Evolutionary conservation across 176 grass and related monocot genomes (phyloP).

Genomic region (Oryza coarctata): DNA sequence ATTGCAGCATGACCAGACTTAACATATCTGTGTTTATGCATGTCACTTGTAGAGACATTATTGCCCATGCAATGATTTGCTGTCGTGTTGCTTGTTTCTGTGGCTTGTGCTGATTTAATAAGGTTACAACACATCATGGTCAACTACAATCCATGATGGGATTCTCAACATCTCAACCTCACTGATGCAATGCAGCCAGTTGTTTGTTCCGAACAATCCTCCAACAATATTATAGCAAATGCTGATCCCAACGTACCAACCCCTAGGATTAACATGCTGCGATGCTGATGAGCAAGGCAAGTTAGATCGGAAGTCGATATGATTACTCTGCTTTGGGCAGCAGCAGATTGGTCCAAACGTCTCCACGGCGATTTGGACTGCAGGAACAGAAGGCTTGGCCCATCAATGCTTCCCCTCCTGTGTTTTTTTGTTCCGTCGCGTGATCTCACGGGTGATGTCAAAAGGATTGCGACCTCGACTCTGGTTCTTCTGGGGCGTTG

Average conservation of each 20-base stretch:
- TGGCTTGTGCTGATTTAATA: background rate
- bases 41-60: background rate
- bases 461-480: background rate
- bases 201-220: background rate
- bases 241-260: background rate
- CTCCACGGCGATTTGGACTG: constrained; percentile 32
- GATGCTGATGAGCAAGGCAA: background rate
- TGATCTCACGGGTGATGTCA: constrained; percentile 60
- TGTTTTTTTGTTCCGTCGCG: background rate
- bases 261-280: background rate
- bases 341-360: background rate
- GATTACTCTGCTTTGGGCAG: background rate
- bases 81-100: background rate
- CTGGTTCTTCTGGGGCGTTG: constrained; percentile 24
- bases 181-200: background rate
- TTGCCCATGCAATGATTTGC: constrained; percentile 1
- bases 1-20: background rate
- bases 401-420: constrained; percentile 1
- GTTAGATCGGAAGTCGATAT: background rate
- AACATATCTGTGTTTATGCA: constrained; percentile 10
- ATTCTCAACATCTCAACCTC: background rate
- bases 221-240: background rate
- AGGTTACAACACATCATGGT: background rate
- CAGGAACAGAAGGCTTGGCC: background rate
- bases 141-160: constrained; percentile 15